Evolutionary conservation across 2,329 filamentous ascomycete genomes (phyloP).

Genomic region (Verticillium zaregamsianum): DNA sequence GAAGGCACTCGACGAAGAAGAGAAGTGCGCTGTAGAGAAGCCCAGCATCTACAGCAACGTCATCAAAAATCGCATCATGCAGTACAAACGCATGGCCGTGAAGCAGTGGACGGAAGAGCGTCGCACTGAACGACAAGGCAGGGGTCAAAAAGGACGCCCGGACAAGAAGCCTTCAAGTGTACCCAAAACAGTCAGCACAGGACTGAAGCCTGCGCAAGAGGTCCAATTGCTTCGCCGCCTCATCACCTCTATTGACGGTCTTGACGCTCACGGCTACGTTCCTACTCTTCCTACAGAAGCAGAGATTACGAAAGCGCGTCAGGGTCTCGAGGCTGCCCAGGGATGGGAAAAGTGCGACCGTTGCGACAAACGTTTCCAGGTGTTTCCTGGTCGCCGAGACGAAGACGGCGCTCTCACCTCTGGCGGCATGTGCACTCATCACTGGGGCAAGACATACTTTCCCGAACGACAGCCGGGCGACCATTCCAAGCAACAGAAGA

Average conservation of each 20-base stretch:
- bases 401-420: slow-evolving; percentile 72
- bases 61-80: slow-evolving; percentile 75
- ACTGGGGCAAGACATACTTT: slow-evolving; percentile 68
- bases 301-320: slow-evolving; percentile 62
- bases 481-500: slow-evolving; percentile 52
- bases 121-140: slow-evolving; percentile 14
- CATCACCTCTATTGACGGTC: slow-evolving; percentile 56
- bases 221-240: slow-evolving; percentile 59
- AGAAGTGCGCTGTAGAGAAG: slow-evolving; percentile 65
- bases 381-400: slow-evolving; percentile 79
- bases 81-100: slow-evolving; percentile 69
- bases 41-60: slow-evolving; percentile 73
- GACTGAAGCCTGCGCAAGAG: slow-evolving; percentile 65
- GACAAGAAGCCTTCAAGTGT: slow-evolving; percentile 24
- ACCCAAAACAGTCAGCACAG: slow-evolving; percentile 61
- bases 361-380: slow-evolving; percentile 81
- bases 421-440: slow-evolving; percentile 75
- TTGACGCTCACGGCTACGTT: slow-evolving; percentile 75
- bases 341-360: slow-evolving; percentile 89
- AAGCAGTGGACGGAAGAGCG: slow-evolving; percentile 68
- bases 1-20: slow-evolving; percentile 72
- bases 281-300: slow-evolving; percentile 58
- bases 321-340: slow-evolving; percentile 60
- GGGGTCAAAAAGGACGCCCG: background rate
- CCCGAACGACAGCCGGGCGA: slow-evolving; percentile 54